phyloP scores from a whole-genome alignment of 2,329 filamentous ascomycete genomes.

The Madurella fahalii region DNA sequence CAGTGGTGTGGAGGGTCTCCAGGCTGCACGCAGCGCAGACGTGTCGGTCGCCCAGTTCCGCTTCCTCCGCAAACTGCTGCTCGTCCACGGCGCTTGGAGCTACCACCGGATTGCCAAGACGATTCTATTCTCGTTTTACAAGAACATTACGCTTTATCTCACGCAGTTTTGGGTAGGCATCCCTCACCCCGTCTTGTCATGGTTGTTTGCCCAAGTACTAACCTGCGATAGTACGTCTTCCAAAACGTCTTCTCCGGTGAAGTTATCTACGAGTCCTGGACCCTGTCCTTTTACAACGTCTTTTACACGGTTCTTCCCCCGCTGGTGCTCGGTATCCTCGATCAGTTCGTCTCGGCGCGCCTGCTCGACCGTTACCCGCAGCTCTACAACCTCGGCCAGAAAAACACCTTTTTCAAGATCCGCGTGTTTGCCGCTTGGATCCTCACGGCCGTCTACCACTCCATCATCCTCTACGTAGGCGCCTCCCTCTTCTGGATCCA shows the following conservation, averaged over 20 bases:
- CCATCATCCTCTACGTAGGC: constrained; percentile 84
- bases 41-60: constrained; percentile 95
- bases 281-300: constrained; percentile 98
- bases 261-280: constrained; percentile 99
- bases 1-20: constrained; percentile 92
- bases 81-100: constrained; percentile 96
- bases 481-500: constrained; percentile 75
- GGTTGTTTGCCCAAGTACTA: constrained; percentile 15
- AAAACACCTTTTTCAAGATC: constrained; percentile 88
- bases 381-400: constrained; percentile 88
- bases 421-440: constrained; percentile 94
- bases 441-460: constrained; percentile 91
- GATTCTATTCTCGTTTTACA: constrained; percentile 98
- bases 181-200: background rate
- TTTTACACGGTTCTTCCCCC: constrained; percentile 94
- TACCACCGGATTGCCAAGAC: constrained; percentile 97
- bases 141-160: constrained; percentile 98
- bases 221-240: constrained; percentile 72
- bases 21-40: constrained; percentile 92
- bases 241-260: constrained; percentile 97
- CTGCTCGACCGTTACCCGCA: constrained; percentile 94
- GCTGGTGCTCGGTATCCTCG: constrained; percentile 90
- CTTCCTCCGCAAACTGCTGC: constrained; percentile 84
- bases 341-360: constrained; percentile 94
- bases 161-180: constrained; percentile 92